Conservation (phyloP, 805 yeast species). For the Metschnikowia bowlesiae region DNA sequence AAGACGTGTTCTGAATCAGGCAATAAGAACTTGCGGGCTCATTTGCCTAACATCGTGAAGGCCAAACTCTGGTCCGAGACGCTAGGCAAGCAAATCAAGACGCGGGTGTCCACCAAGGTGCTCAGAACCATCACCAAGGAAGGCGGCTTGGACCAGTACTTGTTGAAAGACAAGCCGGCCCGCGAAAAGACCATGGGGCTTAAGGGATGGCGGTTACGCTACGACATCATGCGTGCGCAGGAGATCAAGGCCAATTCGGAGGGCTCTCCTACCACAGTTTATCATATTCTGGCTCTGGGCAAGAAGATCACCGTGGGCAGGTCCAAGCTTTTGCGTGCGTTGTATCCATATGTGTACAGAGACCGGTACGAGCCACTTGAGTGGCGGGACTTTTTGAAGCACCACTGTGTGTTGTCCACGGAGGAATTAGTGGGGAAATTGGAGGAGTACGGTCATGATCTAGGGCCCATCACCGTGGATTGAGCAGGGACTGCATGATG, state of each 20-base stretch:
- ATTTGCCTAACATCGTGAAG: constrained; percentile 76
- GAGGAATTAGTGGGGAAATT: constrained; percentile 49
- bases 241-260: constrained; percentile 37
- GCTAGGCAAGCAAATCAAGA: constrained; percentile 49
- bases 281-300: constrained; percentile 41
- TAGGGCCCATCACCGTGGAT: constrained; percentile 21
- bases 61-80: constrained; percentile 83
- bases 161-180: constrained; percentile 82
- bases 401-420: constrained; percentile 41
- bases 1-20: constrained; percentile 73
- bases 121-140: constrained; percentile 84
- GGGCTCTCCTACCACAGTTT: constrained; percentile 37
- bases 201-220: constrained; percentile 86
- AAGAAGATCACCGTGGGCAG: constrained; percentile 57
- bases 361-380: constrained; percentile 42
- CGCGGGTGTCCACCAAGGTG: constrained; percentile 74
- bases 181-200: constrained; percentile 91
- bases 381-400: constrained; percentile 44
- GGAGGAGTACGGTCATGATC: constrained; percentile 41
- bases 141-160: constrained; percentile 90
- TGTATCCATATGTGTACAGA: constrained; percentile 48
- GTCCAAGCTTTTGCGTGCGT: constrained; percentile 51
- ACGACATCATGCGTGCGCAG: constrained; percentile 54
- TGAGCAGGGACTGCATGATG: not conserved
- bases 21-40: constrained; percentile 67